These are phyloP conservation scores for Aspergillus saccharolyticus DNA, from an alignment of 495 filamentous ascomycete species.

Conservation along the genomic window DNA sequence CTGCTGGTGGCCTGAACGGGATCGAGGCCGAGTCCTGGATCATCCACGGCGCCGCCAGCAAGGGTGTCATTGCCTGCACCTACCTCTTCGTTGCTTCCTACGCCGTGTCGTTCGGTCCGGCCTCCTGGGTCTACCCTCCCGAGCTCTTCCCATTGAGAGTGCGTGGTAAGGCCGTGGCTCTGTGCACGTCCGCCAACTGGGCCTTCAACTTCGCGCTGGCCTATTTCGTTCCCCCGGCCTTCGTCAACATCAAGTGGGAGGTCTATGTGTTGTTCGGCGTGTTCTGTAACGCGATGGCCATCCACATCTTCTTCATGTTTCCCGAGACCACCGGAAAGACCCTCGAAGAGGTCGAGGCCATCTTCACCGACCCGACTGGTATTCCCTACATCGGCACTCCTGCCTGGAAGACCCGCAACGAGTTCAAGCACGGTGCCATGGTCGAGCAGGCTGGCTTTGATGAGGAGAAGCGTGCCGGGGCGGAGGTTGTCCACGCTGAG, in stretches of 20 bases:
- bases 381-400: slow-evolving; percentile 56
- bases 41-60: slow-evolving; percentile 27
- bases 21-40: slow-evolving; percentile 37
- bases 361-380: slow-evolving; percentile 61
- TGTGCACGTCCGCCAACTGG: slow-evolving; percentile 70
- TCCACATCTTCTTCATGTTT: slow-evolving; percentile 78
- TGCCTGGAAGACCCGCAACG: slow-evolving; percentile 61
- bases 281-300: slow-evolving; percentile 65
- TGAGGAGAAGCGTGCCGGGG: slow-evolving; percentile 19
- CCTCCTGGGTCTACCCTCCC: slow-evolving; percentile 63
- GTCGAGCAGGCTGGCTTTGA: slow-evolving; percentile 19
- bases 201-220: slow-evolving; percentile 75
- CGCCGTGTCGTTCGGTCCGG: slow-evolving; percentile 56
- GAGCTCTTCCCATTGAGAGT: slow-evolving; percentile 64
- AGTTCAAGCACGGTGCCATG: slow-evolving; percentile 17
- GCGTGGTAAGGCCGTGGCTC: slow-evolving; percentile 64
- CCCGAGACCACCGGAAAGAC: slow-evolving; percentile 81
- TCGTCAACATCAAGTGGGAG: slow-evolving; percentile 69
- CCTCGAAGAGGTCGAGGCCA: slow-evolving; percentile 66
- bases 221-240: slow-evolving; percentile 72
- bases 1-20: slow-evolving; percentile 39
- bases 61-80: slow-evolving; percentile 57
- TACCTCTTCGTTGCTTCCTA: slow-evolving; percentile 63
- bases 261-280: slow-evolving; percentile 71
- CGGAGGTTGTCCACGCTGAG: slow-evolving; percentile 13